Conservation (phyloP, 2,329 filamentous ascomycete genomes). For the Arthrobotrys sphaeroides region DNA sequence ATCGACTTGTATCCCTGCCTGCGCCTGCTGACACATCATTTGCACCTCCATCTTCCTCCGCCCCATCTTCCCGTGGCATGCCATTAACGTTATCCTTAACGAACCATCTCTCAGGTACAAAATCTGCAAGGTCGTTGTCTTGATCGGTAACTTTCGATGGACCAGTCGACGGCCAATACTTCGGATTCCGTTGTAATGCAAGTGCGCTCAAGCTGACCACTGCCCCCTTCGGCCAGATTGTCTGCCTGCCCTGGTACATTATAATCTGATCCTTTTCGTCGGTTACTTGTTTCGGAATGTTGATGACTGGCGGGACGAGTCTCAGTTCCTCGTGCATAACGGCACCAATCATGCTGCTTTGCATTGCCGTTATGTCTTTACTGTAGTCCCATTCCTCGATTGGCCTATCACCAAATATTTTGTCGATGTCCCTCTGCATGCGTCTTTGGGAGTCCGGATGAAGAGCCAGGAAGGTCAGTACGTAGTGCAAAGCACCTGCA, state of each 20-base stretch:
- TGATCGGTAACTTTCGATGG: slow-evolving; percentile 34
- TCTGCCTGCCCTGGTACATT: slow-evolving; percentile 68
- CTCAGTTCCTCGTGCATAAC: slow-evolving; percentile 54
- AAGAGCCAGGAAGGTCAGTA: slow-evolving; percentile 73
- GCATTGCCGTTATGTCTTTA: slow-evolving; percentile 42
- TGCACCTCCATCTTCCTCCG: slow-evolving; percentile 2
- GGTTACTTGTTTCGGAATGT: slow-evolving; percentile 72
- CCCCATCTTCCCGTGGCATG: slow-evolving; percentile 55
- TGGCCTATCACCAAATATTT: slow-evolving; percentile 46
- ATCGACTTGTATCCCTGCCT: slow-evolving; percentile 13
- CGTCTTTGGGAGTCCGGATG: slow-evolving; percentile 71
- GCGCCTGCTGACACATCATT: background rate
- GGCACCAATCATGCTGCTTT: slow-evolving; percentile 44
- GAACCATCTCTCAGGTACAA: slow-evolving; percentile 78
- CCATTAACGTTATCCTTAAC: background rate
- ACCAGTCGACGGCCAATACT: slow-evolving; percentile 71
- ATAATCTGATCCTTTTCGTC: slow-evolving; percentile 67
- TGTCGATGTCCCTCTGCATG: slow-evolving; percentile 75
- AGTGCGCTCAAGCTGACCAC: slow-evolving; percentile 69
- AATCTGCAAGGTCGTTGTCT: slow-evolving; percentile 69
- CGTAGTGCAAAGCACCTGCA: slow-evolving; percentile 78
- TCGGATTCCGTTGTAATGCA: slow-evolving; percentile 73
- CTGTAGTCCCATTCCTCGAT: slow-evolving; percentile 59
- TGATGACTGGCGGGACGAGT: slow-evolving; percentile 72
- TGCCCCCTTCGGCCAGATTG: slow-evolving; percentile 68